These are phyloP conservation scores for Curvularia lunata DNA, from an alignment of 2,329 filamentous ascomycete genomes.

Conservation along the genomic window DNA sequence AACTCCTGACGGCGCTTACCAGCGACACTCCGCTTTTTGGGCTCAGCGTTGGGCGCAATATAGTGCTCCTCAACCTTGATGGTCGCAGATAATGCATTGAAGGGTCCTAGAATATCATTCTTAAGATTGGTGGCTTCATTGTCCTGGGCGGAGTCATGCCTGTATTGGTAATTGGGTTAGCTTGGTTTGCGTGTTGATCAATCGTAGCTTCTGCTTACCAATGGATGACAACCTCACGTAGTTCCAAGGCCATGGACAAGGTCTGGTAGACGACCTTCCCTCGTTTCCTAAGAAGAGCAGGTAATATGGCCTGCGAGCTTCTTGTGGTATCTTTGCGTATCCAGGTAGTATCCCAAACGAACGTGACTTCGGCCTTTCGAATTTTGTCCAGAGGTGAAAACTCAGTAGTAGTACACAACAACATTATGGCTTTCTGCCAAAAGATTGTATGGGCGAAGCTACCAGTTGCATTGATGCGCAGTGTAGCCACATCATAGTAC, in stretches of 20 bases:
- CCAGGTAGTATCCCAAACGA: conserved; percentile 47
- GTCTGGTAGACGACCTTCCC: conserved; percentile 32
- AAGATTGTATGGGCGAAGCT: conserved; percentile 45
- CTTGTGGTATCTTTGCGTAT: conserved; percentile 27
- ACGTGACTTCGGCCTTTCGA: conserved; percentile 38
- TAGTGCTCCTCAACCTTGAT: conserved; percentile 38
- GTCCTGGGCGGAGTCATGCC: conserved; percentile 41
- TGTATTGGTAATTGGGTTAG: background rate
- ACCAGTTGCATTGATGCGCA: conserved; percentile 41
- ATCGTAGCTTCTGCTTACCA: conserved; percentile 20
- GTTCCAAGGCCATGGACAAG: conserved; percentile 32
- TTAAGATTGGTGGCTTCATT: conserved; percentile 28
- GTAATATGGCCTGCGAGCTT: conserved; percentile 33
- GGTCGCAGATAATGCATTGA: conserved; percentile 27
- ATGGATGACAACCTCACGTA: conserved; percentile 36
- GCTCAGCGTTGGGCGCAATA: conserved; percentile 33
- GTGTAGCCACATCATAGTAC: conserved; percentile 42
- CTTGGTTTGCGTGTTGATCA: background rate
- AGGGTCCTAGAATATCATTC: conserved; percentile 32
- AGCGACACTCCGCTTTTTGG: conserved; percentile 30
- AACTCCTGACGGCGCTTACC: conserved; percentile 42
- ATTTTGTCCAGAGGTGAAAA: conserved; percentile 47
- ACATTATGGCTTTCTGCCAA: conserved; percentile 39
- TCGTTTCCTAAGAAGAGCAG: conserved; percentile 36
- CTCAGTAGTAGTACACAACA: conserved; percentile 31